Evolutionary conservation across 352 stramenopile species (phyloP).

Genomic region (Halophytophthora batemanensis): DNA sequence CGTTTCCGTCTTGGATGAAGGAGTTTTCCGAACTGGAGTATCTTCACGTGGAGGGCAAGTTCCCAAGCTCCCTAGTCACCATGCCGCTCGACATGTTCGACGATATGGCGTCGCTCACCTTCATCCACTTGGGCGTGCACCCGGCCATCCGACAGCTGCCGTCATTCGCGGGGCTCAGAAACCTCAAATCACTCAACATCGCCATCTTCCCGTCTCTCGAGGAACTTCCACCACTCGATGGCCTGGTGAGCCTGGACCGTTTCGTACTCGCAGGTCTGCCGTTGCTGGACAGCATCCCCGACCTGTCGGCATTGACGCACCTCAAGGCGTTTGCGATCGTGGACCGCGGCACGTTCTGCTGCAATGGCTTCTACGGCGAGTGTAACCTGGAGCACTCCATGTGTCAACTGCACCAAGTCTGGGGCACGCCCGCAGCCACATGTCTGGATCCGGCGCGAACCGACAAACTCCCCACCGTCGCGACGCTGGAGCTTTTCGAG

Average conservation of each 20-base stretch:
- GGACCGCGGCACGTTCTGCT: slow-evolving; percentile 13
- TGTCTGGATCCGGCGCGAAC: slow-evolving; percentile 1
- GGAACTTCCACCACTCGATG: slow-evolving; percentile 8
- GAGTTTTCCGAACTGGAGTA: slow-evolving; percentile 4
- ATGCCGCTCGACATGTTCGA: slow-evolving; percentile 4
- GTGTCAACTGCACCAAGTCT: slow-evolving; percentile 8
- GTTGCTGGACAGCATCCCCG: slow-evolving; percentile 11
- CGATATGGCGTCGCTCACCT: slow-evolving; percentile 14
- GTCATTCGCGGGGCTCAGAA: slow-evolving; percentile 6
- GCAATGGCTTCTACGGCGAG: slow-evolving; percentile 19
- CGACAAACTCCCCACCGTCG: slow-evolving; percentile 10
- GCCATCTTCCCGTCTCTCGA: slow-evolving; percentile 9
- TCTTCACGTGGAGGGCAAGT: slow-evolving; percentile 2
- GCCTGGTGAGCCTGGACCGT: slow-evolving; percentile 7
- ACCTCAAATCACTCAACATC: slow-evolving; percentile 15
- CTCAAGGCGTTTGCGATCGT: slow-evolving; percentile 8
- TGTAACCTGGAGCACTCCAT: slow-evolving; percentile 12
- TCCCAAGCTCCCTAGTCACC: not conserved
- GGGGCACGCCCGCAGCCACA: slow-evolving; percentile 1
- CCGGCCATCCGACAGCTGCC: slow-evolving; percentile 5
- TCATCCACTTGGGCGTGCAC: slow-evolving; percentile 16
- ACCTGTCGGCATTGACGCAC: slow-evolving; percentile 4
- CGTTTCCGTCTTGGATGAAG: slow-evolving; percentile 1
- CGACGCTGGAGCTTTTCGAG: slow-evolving; percentile 15
- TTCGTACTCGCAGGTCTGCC: slow-evolving; percentile 1